Evolutionary conservation across 164 flowering plant genomes (phyloP), one percentile per base, ranked within the genome.

Genomic region (Euptelea pleiosperma): DNA sequence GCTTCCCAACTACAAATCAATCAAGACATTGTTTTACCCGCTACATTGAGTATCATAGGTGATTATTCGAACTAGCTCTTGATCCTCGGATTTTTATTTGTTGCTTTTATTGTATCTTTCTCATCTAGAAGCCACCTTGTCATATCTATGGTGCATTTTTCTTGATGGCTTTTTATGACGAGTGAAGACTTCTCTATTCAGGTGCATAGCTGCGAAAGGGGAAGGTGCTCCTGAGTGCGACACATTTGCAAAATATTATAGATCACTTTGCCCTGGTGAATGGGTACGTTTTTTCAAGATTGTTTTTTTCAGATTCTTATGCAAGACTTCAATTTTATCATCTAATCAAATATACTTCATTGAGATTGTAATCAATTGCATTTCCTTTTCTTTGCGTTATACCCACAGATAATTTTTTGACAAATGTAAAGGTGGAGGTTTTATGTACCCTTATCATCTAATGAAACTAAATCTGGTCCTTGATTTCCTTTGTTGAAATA

Each of bases 11-110:
- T 12, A 92, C 98, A 52, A 92, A 92, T 67, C 98, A 92, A 60
- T 75, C 97, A 50, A 84, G 97, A 76, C 98, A 92, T 73, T 92
- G 98, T 79, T 90, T 90, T 62, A 87, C 98, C 41, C 83, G 98
- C 58, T 92, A 92, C 58, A 62, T 92, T 61, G 98, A 92, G 74
- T 92, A 84, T 69, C 98, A 92, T 58, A 74, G 96, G 98, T 89
- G 39, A 54, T n/a, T n/a, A n/a, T 86, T 53, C 14, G 18, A 42
- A 15, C 49, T 25, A 29, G n/a, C 44, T 45, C n/a, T n/a, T n/a
- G 10, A 25, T 33, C 31, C 14, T 31, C 30, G 31, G 36, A 26
- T 48, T 44, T 35, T 11, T 7, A 11, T 16, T 28, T 33, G 14
- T 29, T 29, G 8, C 30, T 55, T 47, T 18, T 10, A 16, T 8